Percentiles rank a stretch among this genome's conserved stretches.
phyloP scores from a whole-genome alignment of 441 rosid species.

The Eugenia klotzschiana region DNA sequence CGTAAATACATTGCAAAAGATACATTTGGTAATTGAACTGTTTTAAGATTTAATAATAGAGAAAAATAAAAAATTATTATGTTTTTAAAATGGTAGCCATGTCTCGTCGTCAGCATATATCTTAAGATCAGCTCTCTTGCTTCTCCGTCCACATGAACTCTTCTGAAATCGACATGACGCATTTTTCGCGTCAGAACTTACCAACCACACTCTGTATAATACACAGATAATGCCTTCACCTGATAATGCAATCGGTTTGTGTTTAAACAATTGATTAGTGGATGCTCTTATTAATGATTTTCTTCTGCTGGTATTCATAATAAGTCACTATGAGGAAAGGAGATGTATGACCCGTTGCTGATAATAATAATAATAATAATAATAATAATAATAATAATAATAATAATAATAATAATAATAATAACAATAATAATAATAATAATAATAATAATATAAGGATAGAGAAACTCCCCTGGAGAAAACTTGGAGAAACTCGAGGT shows the following conservation, averaged over 20 bases:
- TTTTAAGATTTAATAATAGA: not conserved
- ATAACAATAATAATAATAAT: not conserved
- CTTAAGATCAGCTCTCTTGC: not conserved
- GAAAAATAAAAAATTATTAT: not conserved
- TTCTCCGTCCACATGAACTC: not conserved
- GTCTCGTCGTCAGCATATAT: not conserved
- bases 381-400: not conserved
- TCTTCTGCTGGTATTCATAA: not conserved
- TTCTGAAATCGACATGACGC: not conserved
- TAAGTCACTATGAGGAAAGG: not conserved
- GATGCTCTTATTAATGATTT: not conserved
- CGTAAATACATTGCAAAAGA: not conserved
- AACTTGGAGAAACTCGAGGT: too few relatives aligned
- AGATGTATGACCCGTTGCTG: not conserved
- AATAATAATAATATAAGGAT: not conserved
- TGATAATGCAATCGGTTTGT: not conserved
- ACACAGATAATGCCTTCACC: not conserved
- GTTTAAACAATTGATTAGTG: not conserved
- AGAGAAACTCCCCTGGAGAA: too few relatives aligned
- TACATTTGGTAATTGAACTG: not conserved
- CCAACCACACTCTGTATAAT: not conserved
- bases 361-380: too few relatives aligned
- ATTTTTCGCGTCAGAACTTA: not conserved
- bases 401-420: not conserved
- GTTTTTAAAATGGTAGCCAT: not conserved